These are phyloP conservation scores for Wickerhamiella vanderwaltii DNA, from an alignment of 805 yeast genomes.

Conservation along the genomic window DNA sequence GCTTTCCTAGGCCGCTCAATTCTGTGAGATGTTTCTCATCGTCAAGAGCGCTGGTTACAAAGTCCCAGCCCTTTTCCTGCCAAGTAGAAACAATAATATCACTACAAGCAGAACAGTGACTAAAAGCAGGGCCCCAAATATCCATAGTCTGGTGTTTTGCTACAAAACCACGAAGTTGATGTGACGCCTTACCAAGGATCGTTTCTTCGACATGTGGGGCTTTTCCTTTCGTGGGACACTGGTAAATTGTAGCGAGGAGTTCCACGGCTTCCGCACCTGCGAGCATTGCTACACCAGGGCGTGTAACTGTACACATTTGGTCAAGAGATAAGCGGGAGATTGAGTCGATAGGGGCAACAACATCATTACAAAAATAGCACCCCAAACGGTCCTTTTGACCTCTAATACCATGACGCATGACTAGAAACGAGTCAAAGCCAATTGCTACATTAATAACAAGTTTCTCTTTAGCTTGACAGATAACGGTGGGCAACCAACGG, in stretches of 20 bases:
- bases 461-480: slow-evolving; percentile 56
- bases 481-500: slow-evolving; percentile 91
- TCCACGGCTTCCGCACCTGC: slow-evolving; percentile 86
- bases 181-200: slow-evolving; percentile 64
- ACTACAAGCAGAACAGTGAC: slow-evolving; percentile 82
- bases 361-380: slow-evolving; percentile 92
- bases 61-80: slow-evolving; percentile 57
- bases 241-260: slow-evolving; percentile 58
- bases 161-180: slow-evolving; percentile 82
- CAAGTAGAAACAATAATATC: slow-evolving; percentile 41
- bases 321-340: slow-evolving; percentile 80
- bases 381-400: slow-evolving; percentile 42
- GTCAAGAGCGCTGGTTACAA: slow-evolving; percentile 58
- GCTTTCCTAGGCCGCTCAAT: slow-evolving; percentile 62
- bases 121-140: slow-evolving; percentile 59
- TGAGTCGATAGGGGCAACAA: slow-evolving; percentile 86
- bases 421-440: slow-evolving; percentile 88
- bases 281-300: slow-evolving; percentile 88
- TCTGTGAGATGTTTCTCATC: slow-evolving; percentile 58
- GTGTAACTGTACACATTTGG: slow-evolving; percentile 97
- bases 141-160: slow-evolving; percentile 51
- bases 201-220: slow-evolving; percentile 34
- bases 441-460: slow-evolving; percentile 82
- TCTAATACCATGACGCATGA: slow-evolving; percentile 77
- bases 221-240: slow-evolving; percentile 42